These are phyloP conservation scores for Cladophialophora chaetospira DNA, from an alignment of 2,329 filamentous ascomycete genomes.

Conservation along the genomic window DNA sequence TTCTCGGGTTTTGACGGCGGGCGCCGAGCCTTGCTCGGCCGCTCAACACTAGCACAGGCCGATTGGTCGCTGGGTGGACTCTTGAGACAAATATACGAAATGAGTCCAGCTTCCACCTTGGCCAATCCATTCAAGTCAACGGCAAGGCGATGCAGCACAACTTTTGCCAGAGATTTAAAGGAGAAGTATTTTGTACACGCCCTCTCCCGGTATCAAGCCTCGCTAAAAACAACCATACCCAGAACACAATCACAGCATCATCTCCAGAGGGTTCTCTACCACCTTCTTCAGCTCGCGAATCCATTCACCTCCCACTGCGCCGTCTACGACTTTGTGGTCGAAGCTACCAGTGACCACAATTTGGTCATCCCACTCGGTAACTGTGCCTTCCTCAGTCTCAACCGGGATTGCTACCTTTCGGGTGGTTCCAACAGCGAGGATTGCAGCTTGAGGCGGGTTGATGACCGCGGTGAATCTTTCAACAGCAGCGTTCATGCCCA, in stretches of 20 bases:
- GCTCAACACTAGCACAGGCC: background rate
- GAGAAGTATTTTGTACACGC: slow-evolving; percentile 31
- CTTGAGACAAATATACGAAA: no score
- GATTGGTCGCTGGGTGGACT: no score
- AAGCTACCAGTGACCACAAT: slow-evolving; percentile 94
- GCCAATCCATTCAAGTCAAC: no score
- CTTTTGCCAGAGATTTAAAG: slow-evolving; percentile 28
- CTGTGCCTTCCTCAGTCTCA: slow-evolving; percentile 79
- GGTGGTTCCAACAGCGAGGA: slow-evolving; percentile 90
- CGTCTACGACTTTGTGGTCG: slow-evolving; percentile 98
- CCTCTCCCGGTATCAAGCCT: slow-evolving; percentile 27
- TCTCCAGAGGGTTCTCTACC: slow-evolving; percentile 93
- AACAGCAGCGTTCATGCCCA: slow-evolving; percentile 98
- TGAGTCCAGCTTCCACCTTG: no score
- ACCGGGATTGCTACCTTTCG: slow-evolving; percentile 91
- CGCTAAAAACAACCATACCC: slow-evolving; percentile 29
- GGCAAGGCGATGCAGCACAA: slow-evolving; percentile 19
- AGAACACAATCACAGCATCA: slow-evolving; percentile 70
- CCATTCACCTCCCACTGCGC: slow-evolving; percentile 94
- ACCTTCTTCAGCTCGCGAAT: slow-evolving; percentile 97
- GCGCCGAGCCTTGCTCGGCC: slow-evolving; percentile 8
- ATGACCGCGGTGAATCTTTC: slow-evolving; percentile 98
- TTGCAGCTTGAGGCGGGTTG: slow-evolving; percentile 96
- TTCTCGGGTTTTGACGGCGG: slow-evolving; percentile 6
- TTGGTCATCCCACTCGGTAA: slow-evolving; percentile 93